phyloP scores from a whole-genome alignment of 1,139 yeast genomes.

The Hemisphaericaspora xylanilytica region DNA sequence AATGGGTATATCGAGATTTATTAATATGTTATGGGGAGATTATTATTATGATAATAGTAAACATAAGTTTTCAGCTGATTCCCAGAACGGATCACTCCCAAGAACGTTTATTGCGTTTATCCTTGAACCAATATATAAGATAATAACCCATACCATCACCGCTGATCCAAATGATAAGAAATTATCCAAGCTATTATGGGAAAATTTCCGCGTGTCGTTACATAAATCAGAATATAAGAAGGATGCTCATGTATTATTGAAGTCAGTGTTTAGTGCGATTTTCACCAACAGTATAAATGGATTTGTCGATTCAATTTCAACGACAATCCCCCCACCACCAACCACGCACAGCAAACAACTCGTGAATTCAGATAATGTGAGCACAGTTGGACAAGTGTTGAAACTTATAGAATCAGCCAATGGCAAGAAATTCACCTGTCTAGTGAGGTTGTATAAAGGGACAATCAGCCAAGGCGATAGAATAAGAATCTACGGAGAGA shows the following conservation, averaged over 20 bases:
- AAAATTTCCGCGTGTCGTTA: conserved; percentile 45
- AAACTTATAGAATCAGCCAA: conserved; percentile 58
- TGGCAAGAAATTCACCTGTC: conserved; percentile 46
- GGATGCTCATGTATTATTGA: conserved; percentile 60
- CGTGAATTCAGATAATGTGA: conserved; percentile 2
- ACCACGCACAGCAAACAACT: conserved; percentile 11
- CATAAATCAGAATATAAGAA: conserved; percentile 37
- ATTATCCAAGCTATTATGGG: conserved; percentile 38
- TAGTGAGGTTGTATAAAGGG: conserved; percentile 67
- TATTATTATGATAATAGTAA: conserved; percentile 47
- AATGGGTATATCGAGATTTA: conserved; percentile 44
- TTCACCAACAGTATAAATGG: conserved; percentile 52
- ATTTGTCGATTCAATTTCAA: conserved; percentile 50
- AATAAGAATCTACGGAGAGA: conserved; percentile 60
- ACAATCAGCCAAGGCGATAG: conserved; percentile 44
- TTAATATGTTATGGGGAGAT: conserved; percentile 75
- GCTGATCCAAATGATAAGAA: conserved; percentile 45
- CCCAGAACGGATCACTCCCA: conserved; percentile 26
- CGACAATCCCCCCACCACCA: conserved; percentile 40
- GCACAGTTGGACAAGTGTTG: conserved; percentile 52
- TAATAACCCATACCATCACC: conserved; percentile 61
- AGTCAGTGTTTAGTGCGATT: conserved; percentile 50
- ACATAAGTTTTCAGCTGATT: conserved; percentile 44
- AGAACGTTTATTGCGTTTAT: conserved; percentile 70
- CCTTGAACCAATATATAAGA: conserved; percentile 77